Base-by-base conservation (phyloP, 148 eudicot species). In the Silene conica region DNA sequence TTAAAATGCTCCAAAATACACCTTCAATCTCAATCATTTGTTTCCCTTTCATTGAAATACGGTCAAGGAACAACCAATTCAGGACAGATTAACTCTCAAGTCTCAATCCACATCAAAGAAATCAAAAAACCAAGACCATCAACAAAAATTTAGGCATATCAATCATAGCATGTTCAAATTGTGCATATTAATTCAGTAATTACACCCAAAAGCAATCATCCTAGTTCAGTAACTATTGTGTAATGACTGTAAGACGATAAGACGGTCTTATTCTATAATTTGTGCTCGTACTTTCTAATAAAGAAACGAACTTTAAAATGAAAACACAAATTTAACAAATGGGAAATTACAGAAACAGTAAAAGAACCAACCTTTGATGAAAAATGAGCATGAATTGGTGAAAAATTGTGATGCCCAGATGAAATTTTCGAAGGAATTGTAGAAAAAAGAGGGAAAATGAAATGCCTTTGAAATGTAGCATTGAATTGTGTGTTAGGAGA, bases 321-420 rank as follows among this genome's bases (percentile, higher is more conserved):
- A 52, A 50, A 23, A 69, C 7, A 6, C 21, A 31, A 0, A 3
- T 12, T 12, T 1, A 12, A 21, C 8, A 67, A 45, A 5, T 0
- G 34, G 8, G 6, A 68, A 46, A 11, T 14, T 23, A 22, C 5
- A 69, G 3, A 15, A 61, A 23, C 11, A 19, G 38, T 14, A 45
- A 66, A 64, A 59, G 67, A 73, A 67, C 70, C 26, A 67, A 79
- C 81, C 81, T 79, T 74, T 57, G 71, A 25, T 23, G 74, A 57
- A 34, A 9, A 62, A 31, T 50, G 56, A 3, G 77, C 74, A 54
- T 14, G 19, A 16, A 67, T 70, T 19, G 60, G 72, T 7, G 10
- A 15, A 81, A 45, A 25, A 56, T 46, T 34, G 28, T 8, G 65
- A 26, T 9, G 18, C 61, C 46, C 69, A 63, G 62, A 45, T 22